A percentile compares a stretch with the other conserved stretches of the same genome.
Evolutionary conservation across 768 basidiomycete species (phyloP).

Genomic region (Mycena polygramma): DNA sequence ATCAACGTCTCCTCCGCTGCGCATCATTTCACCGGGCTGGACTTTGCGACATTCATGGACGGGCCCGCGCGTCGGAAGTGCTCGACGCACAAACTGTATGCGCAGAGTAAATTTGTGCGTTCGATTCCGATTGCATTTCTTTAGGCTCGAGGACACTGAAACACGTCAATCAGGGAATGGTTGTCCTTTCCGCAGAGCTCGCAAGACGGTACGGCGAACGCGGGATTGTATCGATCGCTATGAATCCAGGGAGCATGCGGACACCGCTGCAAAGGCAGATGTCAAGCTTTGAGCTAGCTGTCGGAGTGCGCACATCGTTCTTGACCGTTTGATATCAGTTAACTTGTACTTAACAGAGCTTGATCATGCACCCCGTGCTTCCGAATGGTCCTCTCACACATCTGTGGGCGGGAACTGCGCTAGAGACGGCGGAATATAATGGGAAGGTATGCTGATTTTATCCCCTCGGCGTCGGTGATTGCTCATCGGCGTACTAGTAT

Average conservation of each 20-base stretch:
- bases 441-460: too few species aligned
- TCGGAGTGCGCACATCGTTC: not conserved
- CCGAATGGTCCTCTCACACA: too few species aligned
- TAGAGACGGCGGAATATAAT: too few species aligned
- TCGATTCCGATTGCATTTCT: not conserved
- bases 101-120: constrained; percentile 8
- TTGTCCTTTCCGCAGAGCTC: not conserved
- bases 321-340: too few species aligned
- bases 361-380: too few species aligned
- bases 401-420: too few species aligned
- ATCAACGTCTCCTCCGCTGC: constrained; percentile 2
- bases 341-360: too few species aligned
- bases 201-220: constrained; percentile 2
- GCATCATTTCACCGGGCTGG: not conserved
- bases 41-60: constrained; percentile 7
- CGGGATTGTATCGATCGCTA: not conserved
- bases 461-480: too few species aligned
- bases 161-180: too few species aligned
- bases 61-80: not conserved
- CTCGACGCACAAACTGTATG: not conserved
- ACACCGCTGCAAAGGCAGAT: not conserved
- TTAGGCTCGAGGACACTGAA: too few species aligned
- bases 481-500: too few species aligned
- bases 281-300: not conserved
- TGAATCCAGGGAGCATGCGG: constrained; percentile 8